Conservation (phyloP, 148 eudicot genomes). For the Arbutus unedo region DNA sequence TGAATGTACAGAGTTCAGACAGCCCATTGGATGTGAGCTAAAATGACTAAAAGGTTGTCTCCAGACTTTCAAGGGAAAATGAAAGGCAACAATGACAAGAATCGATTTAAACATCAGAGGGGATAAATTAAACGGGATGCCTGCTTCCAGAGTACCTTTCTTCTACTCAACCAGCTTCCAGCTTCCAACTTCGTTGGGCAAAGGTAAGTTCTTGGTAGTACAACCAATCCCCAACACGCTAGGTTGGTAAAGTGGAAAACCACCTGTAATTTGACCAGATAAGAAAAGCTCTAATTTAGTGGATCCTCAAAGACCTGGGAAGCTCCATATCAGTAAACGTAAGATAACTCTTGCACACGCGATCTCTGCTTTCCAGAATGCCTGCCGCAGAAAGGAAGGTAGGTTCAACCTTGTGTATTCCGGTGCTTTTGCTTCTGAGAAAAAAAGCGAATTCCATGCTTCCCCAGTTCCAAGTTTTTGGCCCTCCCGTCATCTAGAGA, state of each 20-base stretch:
- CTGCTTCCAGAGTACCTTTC: not conserved
- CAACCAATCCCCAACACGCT: not conserved
- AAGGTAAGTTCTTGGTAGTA: not conserved
- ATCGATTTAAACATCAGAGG: not conserved
- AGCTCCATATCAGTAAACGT: not conserved
- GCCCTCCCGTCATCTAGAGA: slow-evolving; percentile 82
- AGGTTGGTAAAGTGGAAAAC: not conserved
- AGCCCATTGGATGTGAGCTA: not conserved
- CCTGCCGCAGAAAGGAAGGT: not conserved
- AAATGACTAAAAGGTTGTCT: not conserved
- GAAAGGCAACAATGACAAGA: not conserved
- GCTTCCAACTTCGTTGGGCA: not conserved
- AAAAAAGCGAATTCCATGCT: slow-evolving; percentile 79
- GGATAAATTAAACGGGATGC: not conserved
- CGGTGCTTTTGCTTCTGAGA: slow-evolving; percentile 66
- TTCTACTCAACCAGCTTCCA: not conserved
- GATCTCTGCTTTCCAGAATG: not conserved
- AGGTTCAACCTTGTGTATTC: slow-evolving; percentile 11
- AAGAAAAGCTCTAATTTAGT: not conserved
- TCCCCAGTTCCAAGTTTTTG: slow-evolving; percentile 65
- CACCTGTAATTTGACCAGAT: slow-evolving; percentile 1
- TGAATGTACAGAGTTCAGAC: not conserved
- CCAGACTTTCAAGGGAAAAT: not conserved
- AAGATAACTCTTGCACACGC: not conserved
- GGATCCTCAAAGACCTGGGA: slow-evolving; percentile 12